phyloP scores from a whole-genome alignment of 257 asterid genomes.

The Fraxinus cuspidata region DNA sequence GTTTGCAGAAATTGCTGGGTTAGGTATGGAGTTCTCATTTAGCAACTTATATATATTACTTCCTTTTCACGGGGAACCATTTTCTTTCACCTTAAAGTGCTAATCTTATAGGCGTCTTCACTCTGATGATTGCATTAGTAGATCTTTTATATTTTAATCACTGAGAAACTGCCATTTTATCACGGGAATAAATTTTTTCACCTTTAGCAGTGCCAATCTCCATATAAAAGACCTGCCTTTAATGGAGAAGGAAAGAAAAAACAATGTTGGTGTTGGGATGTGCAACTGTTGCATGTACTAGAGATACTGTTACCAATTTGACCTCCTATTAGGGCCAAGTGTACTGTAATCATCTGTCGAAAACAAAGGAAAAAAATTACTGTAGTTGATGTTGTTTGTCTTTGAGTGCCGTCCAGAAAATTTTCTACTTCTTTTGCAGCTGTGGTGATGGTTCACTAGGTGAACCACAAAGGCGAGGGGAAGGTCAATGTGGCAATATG shows the following conservation, averaged over 20 bases:
- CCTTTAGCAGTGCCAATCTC: neutral
- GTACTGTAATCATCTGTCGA: neutral
- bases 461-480: constrained; percentile 85
- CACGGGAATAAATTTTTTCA: neutral
- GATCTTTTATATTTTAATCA: neutral
- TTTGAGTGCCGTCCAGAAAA: neutral
- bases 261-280: neutral
- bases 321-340: neutral
- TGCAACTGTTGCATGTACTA: neutral
- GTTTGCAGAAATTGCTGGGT: constrained; percentile 99
- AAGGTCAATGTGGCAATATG: constrained; percentile 92
- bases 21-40: constrained; percentile 52
- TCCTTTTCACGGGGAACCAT: neutral
- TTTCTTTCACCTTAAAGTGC: neutral
- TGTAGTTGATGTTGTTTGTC: neutral
- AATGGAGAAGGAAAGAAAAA: neutral
- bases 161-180: neutral
- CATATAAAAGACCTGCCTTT: neutral
- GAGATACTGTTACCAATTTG: neutral
- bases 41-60: neutral
- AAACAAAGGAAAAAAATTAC: neutral
- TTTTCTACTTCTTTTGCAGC: constrained; percentile 42
- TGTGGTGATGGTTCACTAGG: constrained; percentile 83
- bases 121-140: neutral
- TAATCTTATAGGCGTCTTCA: neutral